A percentile compares a stretch with the other conserved stretches of the same genome.
Conservation (phyloP, 495 filamentous ascomycete species). For the Tuber calosporum region DNA sequence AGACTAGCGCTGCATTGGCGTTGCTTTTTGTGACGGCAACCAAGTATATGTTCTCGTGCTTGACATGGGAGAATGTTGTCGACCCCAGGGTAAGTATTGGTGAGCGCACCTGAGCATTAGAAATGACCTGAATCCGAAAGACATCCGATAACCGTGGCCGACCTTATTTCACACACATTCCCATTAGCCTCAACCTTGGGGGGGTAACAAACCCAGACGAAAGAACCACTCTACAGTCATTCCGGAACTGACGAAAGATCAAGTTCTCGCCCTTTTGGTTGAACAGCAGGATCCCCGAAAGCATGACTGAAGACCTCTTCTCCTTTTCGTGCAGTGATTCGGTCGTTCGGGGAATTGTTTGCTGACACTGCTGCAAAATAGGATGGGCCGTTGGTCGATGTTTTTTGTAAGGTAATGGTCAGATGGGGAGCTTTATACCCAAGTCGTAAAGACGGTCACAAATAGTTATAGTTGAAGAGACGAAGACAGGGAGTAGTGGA, state of each 20-base stretch:
- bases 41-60: constrained; percentile 98
- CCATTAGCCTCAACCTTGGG: not conserved
- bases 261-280: constrained; percentile 99
- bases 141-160: constrained; percentile 94
- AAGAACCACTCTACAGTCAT: constrained; percentile 57
- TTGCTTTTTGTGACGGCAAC: constrained; percentile 98
- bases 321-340: not conserved
- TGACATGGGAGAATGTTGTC: constrained; percentile 98
- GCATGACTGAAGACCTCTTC: constrained; percentile 51
- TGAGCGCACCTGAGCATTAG: constrained; percentile 94
- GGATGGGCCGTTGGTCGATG: not conserved
- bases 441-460: not conserved
- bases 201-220: not conserved
- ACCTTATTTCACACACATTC: constrained; percentile 24
- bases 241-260: constrained; percentile 96
- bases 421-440: not conserved
- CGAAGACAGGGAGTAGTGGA: not conserved
- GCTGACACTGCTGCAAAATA: not conserved
- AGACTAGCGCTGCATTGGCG: constrained; percentile 96
- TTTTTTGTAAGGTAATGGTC: not conserved
- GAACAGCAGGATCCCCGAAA: constrained; percentile 94
- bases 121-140: constrained; percentile 99
- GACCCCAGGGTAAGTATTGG: constrained; percentile 95
- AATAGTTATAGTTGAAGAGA: not conserved
- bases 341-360: not conserved